Base-by-base conservation (phyloP, 1,284 basidiomycete genomes). In the Puccinia polysora region DNA sequence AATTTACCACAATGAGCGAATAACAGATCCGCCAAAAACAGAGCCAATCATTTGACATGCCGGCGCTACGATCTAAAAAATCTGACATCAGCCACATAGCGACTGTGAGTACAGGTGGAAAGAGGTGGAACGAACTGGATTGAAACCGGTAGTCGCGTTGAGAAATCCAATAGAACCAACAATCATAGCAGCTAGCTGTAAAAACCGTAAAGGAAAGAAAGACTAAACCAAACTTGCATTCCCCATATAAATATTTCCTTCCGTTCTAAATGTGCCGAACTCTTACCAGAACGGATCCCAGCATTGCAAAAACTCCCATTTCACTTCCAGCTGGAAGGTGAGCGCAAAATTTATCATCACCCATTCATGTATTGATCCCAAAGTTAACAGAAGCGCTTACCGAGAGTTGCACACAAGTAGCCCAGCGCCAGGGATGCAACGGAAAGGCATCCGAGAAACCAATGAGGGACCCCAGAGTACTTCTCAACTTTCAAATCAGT, bases 1-100 rank as follows among this genome's bases (percentile, higher is more conserved):
- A 43, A 64, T 23, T 43, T 10, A 73, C 70, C 70, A 73, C 34
- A 73, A 43, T 18, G 70, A 73, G n/a, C 70, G 60, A 45, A 73
- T 58, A 14, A 73, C 62, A 32, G 70, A 73, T 38, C 70, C 70
- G 49, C 70, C 70, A 59, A 64, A 73, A 0, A 73, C 53, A 10
- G 60, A 64, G 23, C 70, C 70, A 56, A 73, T 73, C 70, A 73
- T 73, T 30, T 73, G 70, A 30, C 70, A 73, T 25, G 70, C 70
- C n/a, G 70, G 70, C 15, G 70, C 70, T 23, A 73, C 70, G 15
- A 73, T 52, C 70, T 73, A 30, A 49, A 40, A 43, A 7, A 55
- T 12, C n/a, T n/a, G n/a, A 40, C 8, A 53, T 36, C 8, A 38
- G 6, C 25, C 34, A 65, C 49, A 14, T 43, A 18, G 40, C 40